Base-by-base conservation (phyloP, 2,329 filamentous ascomycete genomes). In the Neonectria hederae region DNA sequence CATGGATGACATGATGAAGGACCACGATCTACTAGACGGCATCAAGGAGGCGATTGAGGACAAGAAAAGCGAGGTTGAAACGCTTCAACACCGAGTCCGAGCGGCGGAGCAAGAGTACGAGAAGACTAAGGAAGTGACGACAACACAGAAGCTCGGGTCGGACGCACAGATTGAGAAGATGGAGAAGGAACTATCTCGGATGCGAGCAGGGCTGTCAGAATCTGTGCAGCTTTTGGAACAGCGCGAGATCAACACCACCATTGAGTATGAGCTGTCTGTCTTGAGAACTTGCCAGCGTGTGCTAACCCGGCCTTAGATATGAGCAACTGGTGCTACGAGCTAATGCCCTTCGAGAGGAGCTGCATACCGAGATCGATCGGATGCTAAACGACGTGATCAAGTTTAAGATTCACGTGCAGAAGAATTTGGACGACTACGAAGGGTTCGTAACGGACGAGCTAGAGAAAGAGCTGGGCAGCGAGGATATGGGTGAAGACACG, bases 111-210 rank as follows among this genome's bases (percentile, higher is more conserved):
- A 97, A 74, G 94, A 97, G 76, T 97, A 97, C 76, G 94, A 97
- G 75, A 94, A 93, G 80, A 94, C 93, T 21, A 95, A 95, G 76
- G 96, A 97, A 83, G 81, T 87, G 63, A 95, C 92, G 8, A 92
- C 87, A 49, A 92, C 94, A 19, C 93, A 97, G 77, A 97, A 97
- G 81, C 88, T 95, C 76, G 91, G 90, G 8, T 93, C 90, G 2
- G 96, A 98, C 76, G 89, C 94, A 9, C 95, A 98, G 78, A 97
- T 99, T 73, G 96, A 99, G 80, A 96, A 96, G 83, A 97, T 97
- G 91, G 96, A 99, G 81, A 97, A 97, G 80, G 94, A 99, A 78
- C 83, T 99, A n/a, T 92, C 92, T 51, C 93, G 94, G 77, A 97
- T 98, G 93, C 87, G 94, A 45, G 88, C 91, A 2, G 91, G 90